Conservation (phyloP, 352 stramenopile genomes). For the Phytopythium montanum region DNA sequence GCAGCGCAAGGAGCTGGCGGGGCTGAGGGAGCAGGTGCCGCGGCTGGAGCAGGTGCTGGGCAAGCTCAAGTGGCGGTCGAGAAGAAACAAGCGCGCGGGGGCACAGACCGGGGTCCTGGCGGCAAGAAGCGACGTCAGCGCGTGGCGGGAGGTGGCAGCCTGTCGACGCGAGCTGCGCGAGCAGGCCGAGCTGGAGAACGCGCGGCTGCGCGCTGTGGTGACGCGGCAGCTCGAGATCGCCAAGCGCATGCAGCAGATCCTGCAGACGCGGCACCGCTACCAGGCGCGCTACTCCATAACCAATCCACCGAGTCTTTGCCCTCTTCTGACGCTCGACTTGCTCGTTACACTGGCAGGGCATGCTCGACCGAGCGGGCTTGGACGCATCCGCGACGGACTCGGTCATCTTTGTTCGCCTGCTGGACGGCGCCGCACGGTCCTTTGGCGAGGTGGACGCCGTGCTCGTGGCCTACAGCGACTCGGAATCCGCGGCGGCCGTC, state of each 20-base stretch:
- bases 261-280: conserved; percentile 21
- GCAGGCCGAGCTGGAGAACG: conserved; percentile 53
- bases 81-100: conserved; percentile 20
- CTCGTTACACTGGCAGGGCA: conserved; percentile 13
- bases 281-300: conserved; percentile 1
- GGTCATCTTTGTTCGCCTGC: conserved; percentile 7
- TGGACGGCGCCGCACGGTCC: conserved; percentile 4
- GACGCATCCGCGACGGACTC: conserved; percentile 24
- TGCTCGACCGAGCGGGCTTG: conserved; percentile 19
- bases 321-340: background rate
- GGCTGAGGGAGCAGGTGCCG: conserved; percentile 4
- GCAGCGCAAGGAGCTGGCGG: conserved; percentile 6
- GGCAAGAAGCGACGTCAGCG: conserved; percentile 4
- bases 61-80: conserved; percentile 10
- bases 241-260: conserved; percentile 35
- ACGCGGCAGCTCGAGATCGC: conserved; percentile 59
- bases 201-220: conserved; percentile 39
- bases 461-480: conserved; percentile 2
- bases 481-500: background rate
- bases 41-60: conserved; percentile 7
- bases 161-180: conserved; percentile 33
- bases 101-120: conserved; percentile 24
- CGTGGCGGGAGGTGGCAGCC: conserved; percentile 36
- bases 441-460: conserved; percentile 9
- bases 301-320: background rate